Evolutionary conservation across 2,329 filamentous ascomycete genomes (phyloP).

Genomic region (Pyricularia sp.): DNA sequence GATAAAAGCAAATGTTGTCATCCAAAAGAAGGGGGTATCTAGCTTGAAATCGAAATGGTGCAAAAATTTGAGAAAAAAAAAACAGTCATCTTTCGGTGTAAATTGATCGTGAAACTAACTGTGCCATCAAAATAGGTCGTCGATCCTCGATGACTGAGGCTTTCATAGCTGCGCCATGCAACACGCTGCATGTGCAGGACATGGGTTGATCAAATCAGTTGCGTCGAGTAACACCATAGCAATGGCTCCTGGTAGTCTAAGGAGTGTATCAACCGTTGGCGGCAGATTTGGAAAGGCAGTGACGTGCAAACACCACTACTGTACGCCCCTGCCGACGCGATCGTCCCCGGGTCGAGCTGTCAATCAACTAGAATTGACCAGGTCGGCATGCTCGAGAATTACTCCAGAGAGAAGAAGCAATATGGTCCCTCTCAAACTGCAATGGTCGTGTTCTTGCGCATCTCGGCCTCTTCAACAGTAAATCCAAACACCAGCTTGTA

Average conservation of each 20-base stretch:
- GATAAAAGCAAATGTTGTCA: background rate
- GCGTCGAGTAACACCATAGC: background rate
- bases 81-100: background rate
- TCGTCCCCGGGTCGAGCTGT: background rate
- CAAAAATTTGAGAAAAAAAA: background rate
- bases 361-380: background rate
- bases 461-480: slow-evolving; percentile 62
- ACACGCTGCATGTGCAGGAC: background rate
- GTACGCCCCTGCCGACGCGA: background rate
- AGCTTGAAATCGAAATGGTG: background rate
- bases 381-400: background rate
- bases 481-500: slow-evolving; percentile 80
- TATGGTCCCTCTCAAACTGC: slow-evolving; percentile 25
- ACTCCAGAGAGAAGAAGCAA: background rate
- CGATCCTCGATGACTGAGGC: background rate
- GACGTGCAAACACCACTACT: background rate
- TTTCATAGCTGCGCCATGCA: background rate
- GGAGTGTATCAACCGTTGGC: background rate
- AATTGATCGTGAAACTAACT: background rate
- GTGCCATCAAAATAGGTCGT: background rate
- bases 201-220: background rate
- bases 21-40: background rate
- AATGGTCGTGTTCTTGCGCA: slow-evolving; percentile 52
- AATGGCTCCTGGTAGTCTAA: background rate
- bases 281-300: background rate